These are phyloP conservation scores for Chondrus crispus DNA, from an alignment of 23 red algal species.

Conservation along the genomic window DNA sequence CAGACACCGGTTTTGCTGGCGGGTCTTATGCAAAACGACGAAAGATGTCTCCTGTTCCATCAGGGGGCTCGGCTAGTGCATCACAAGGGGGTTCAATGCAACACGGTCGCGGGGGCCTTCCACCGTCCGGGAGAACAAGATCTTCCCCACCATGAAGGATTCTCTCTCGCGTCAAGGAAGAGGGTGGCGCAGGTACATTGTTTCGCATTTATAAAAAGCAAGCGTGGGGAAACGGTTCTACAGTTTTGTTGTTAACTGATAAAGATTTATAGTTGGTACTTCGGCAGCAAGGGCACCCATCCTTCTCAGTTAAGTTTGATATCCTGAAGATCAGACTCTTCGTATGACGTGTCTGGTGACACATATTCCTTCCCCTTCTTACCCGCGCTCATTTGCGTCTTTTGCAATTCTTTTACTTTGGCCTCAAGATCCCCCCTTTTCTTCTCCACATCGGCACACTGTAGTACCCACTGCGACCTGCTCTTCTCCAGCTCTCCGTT, in stretches of 20 bases:
- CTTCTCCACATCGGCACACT: conserved; percentile 65
- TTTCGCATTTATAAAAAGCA: too few relatives aligned
- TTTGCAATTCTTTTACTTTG: conserved; percentile 37
- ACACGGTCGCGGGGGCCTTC: conserved; percentile 24
- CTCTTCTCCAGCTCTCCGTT: conserved; percentile 66
- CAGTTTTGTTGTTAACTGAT: too few relatives aligned
- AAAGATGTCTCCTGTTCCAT: conserved; percentile 44
- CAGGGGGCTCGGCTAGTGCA: not conserved
- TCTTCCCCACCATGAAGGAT: conserved; percentile 27
- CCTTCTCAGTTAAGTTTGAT: conserved; percentile 38
- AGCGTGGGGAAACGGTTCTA: too few relatives aligned
- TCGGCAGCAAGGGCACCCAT: not conserved
- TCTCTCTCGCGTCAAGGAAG: too few relatives aligned
- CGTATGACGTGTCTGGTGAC: conserved; percentile 6
- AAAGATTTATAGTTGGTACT: too few relatives aligned
- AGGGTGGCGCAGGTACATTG: too few relatives aligned
- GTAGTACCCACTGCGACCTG: conserved; percentile 52
- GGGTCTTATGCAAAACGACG: conserved; percentile 9
- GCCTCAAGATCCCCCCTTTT: conserved; percentile 33
- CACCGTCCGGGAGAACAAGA: conserved; percentile 38
- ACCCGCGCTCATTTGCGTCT: too few relatives aligned
- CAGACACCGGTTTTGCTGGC: conserved; percentile 14
- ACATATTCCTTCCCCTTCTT: too few relatives aligned
- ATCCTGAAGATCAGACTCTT: conserved; percentile 37
- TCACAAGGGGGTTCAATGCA: not conserved